Conservation (phyloP, 1,284 basidiomycete species). For the Bjerkandera adusta region DNA sequence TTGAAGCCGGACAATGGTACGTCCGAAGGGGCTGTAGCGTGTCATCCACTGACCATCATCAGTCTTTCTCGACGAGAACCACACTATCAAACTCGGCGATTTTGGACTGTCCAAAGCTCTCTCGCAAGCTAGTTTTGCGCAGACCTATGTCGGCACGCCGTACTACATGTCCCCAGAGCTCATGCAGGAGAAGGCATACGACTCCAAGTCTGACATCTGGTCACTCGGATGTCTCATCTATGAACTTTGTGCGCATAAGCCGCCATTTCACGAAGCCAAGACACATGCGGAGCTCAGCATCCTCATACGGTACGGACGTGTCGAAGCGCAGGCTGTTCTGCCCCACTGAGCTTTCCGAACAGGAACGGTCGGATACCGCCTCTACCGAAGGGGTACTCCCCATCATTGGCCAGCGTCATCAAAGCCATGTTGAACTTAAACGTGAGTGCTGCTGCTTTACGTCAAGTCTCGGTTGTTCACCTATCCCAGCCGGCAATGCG, state of each 20-base stretch:
- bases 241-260: constrained; percentile 90
- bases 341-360: not conserved
- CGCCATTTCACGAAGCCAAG: constrained; percentile 89
- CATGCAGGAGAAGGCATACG: constrained; percentile 94
- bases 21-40: constrained; percentile 27
- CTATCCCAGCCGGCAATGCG: constrained; percentile 80
- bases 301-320: constrained; percentile 63
- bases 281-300: constrained; percentile 84
- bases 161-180: constrained; percentile 99
- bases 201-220: constrained; percentile 98
- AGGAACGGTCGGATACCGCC: constrained; percentile 86
- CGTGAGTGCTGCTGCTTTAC: constrained; percentile 41
- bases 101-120: constrained; percentile 96
- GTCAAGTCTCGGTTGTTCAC: constrained; percentile 2
- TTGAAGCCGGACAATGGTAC: constrained; percentile 95
- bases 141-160: constrained; percentile 98
- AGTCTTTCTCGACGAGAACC: constrained; percentile 84
- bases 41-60: no score
- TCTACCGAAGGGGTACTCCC: constrained; percentile 79
- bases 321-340: not conserved
- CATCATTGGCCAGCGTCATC: constrained; percentile 68
- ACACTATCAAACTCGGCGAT: constrained; percentile 90
- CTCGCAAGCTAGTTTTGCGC: constrained; percentile 83
- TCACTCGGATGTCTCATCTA: constrained; percentile 95
- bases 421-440: constrained; percentile 87